Conservation (phyloP, 2,329 filamentous ascomycete species). For the Aspergillus sojae region DNA sequence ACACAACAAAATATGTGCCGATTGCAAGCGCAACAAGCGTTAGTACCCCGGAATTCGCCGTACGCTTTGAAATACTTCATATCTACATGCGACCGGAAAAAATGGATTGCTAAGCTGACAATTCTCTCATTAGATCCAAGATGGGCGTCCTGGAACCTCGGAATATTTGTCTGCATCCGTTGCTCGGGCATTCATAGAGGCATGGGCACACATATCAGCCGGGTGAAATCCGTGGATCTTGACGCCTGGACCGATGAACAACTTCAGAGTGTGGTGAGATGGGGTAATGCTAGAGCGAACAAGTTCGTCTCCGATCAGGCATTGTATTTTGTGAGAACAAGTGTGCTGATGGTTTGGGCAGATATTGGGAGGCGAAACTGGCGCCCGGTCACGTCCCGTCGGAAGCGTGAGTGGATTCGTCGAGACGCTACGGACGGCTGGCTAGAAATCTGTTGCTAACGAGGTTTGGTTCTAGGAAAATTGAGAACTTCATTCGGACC, state of each 20-base stretch:
- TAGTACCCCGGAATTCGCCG: conserved; percentile 40
- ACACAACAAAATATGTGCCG: conserved; percentile 92
- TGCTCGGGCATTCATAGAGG: conserved; percentile 98
- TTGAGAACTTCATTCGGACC: conserved; percentile 98
- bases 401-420: conserved; percentile 62
- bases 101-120: conserved; percentile 20
- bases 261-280: conserved; percentile 86
- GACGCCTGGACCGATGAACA: conserved; percentile 99
- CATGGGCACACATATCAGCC: conserved; percentile 98
- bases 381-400: conserved; percentile 89
- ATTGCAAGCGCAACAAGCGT: conserved; percentile 99
- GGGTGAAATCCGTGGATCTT: conserved; percentile 96
- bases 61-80: not conserved
- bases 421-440: not conserved
- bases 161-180: conserved; percentile 95
- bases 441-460: conserved; percentile 14
- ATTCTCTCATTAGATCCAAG: conserved; percentile 69
- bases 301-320: conserved; percentile 59
- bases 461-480: conserved; percentile 62
- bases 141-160: conserved; percentile 99
- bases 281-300: conserved; percentile 95
- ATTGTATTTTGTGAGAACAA: not conserved
- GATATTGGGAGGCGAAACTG: conserved; percentile 93
- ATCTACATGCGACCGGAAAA: not conserved
- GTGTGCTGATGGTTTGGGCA: conserved; percentile 30